These are phyloP conservation scores for Pseudonitzschia multistriata DNA, from an alignment of 108 stramenopile species.

Conservation along the genomic window DNA sequence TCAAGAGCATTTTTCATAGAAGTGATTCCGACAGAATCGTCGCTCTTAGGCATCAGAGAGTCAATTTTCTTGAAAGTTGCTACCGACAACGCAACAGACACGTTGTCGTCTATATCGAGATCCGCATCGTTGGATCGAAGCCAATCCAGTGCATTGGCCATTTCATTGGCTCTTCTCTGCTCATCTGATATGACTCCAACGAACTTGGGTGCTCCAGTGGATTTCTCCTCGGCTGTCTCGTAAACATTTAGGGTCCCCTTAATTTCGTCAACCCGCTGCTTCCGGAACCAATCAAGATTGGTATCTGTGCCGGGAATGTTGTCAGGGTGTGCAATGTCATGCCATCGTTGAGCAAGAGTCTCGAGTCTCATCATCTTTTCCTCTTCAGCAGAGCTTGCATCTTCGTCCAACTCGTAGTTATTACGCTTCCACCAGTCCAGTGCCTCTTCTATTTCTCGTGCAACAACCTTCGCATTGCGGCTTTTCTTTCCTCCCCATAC, in stretches of 20 bases:
- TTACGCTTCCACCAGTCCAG: conserved; percentile 33
- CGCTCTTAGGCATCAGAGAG: conserved; percentile 36
- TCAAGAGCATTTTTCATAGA: conserved; percentile 26
- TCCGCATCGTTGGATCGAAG: conserved; percentile 43
- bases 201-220: background rate
- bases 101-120: conserved; percentile 32
- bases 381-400: conserved; percentile 25
- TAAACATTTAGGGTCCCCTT: conserved; percentile 6
- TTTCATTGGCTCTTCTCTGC: conserved; percentile 44
- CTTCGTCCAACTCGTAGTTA: conserved; percentile 18
- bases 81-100: conserved; percentile 30
- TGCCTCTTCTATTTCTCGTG: conserved; percentile 37
- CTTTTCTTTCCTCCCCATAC: conserved; percentile 32
- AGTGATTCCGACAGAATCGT: conserved; percentile 16
- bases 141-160: conserved; percentile 48
- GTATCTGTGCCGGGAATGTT: background rate
- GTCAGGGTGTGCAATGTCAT: conserved; percentile 21
- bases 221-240: background rate
- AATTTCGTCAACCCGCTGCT: conserved; percentile 21
- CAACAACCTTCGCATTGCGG: conserved; percentile 30
- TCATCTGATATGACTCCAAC: conserved; percentile 24
- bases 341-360: conserved; percentile 23
- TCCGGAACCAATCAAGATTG: conserved; percentile 37
- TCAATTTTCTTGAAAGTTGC: conserved; percentile 45
- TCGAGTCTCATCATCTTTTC: conserved; percentile 35